These are phyloP conservation scores for Aureobasidium lini DNA, from an alignment of 2,329 filamentous ascomycete genomes.

Conservation along the genomic window DNA sequence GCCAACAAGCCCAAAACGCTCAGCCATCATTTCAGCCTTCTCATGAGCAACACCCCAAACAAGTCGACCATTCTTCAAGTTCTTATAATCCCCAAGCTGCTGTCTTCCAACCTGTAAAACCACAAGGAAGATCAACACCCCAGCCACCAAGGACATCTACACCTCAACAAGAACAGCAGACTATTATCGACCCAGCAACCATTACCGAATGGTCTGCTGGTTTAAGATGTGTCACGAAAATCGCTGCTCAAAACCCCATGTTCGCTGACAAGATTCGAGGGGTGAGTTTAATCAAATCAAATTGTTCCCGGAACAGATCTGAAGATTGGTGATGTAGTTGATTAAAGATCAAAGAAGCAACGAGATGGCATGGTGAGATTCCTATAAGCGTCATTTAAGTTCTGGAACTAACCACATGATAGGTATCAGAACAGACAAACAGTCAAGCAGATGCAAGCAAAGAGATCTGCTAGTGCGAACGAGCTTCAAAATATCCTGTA, in stretches of 20 bases:
- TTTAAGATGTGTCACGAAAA: constrained; percentile 40
- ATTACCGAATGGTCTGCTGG: constrained; percentile 43
- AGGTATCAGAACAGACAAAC: constrained; percentile 26
- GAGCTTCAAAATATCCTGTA: constrained; percentile 27
- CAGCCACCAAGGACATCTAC: neutral
- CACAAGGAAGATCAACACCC: neutral
- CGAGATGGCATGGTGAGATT: constrained; percentile 48
- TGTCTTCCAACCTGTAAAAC: neutral
- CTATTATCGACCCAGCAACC: constrained; percentile 37
- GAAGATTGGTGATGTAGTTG: constrained; percentile 34
- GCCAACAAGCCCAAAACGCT: neutral
- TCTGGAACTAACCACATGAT: neutral
- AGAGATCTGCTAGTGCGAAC: constrained; percentile 21
- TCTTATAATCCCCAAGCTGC: constrained; percentile 8
- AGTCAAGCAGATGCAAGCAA: constrained; percentile 27
- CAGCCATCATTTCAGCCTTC: neutral
- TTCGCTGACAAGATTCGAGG: constrained; percentile 35
- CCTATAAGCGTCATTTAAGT: neutral
- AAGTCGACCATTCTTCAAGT: neutral
- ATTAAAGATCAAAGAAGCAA: constrained; percentile 57
- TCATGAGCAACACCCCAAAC: neutral
- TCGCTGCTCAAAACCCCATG: constrained; percentile 36
- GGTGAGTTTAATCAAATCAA: constrained; percentile 22
- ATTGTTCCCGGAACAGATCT: constrained; percentile 8
- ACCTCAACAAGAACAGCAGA: neutral